Conservation (phyloP, 2,329 filamentous ascomycete species). For the Calycina herbarum region DNA sequence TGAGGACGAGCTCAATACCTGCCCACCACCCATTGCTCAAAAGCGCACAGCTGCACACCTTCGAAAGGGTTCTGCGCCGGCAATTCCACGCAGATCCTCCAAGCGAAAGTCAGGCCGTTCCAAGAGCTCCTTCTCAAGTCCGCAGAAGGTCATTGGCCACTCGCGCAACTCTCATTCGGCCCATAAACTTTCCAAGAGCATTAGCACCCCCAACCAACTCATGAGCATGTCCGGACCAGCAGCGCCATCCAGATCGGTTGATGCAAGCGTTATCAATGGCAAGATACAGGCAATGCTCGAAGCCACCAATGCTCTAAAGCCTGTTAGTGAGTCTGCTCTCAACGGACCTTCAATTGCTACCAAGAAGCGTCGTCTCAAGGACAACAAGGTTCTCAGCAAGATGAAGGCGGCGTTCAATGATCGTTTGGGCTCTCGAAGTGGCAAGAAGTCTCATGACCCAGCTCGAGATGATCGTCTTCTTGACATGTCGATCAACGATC, state of each 20-base stretch:
- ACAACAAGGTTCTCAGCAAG: slow-evolving; percentile 24
- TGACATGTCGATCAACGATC: slow-evolving; percentile 13
- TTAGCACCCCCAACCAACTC: slow-evolving; percentile 12
- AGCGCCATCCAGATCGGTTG: not conserved
- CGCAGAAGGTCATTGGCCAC: not conserved
- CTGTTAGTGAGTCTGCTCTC: too few species aligned
- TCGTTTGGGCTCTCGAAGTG: slow-evolving; percentile 15
- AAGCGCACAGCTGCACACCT: slow-evolving; percentile 10
- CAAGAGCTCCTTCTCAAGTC: slow-evolving; percentile 16
- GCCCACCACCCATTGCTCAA: not conserved
- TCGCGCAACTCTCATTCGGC: not conserved
- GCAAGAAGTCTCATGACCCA: slow-evolving; percentile 20
- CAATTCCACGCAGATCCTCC: slow-evolving; percentile 30
- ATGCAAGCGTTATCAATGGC: slow-evolving; percentile 17
- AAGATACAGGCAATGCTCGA: slow-evolving; percentile 25
- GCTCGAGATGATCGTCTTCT: slow-evolving; percentile 22
- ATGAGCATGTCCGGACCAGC: not conserved
- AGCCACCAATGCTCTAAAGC: slow-evolving; percentile 22
- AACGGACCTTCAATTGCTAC: slow-evolving; percentile 13
- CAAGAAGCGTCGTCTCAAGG: slow-evolving; percentile 27
- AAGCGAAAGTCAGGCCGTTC: slow-evolving; percentile 23
- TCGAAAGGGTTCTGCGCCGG: slow-evolving; percentile 24
- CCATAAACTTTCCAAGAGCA: slow-evolving; percentile 9
- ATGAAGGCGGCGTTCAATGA: slow-evolving; percentile 27
- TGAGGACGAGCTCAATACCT: slow-evolving; percentile 6